Evolutionary conservation across 805 yeast species (phyloP).

Genomic region (Saturnispora galanensis): DNA sequence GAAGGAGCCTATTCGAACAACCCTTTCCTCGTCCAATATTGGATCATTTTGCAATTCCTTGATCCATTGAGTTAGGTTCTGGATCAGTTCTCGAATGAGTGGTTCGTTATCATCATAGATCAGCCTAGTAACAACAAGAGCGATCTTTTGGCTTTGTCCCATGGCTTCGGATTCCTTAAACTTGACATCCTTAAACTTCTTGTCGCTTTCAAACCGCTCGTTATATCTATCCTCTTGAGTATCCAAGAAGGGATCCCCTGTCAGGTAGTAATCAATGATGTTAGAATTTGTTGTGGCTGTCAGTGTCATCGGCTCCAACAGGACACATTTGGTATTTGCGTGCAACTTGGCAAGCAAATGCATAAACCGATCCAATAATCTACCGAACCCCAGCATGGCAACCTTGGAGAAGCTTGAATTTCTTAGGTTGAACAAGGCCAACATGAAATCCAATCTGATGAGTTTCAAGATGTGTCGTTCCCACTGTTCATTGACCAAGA

Average conservation of each 20-base stretch:
- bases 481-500: slow-evolving; percentile 42
- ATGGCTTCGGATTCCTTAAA: slow-evolving; percentile 13
- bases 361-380: slow-evolving; percentile 58
- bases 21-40: not conserved
- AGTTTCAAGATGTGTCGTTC: slow-evolving; percentile 45
- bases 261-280: slow-evolving; percentile 42
- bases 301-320: slow-evolving; percentile 52
- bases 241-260: slow-evolving; percentile 42
- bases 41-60: slow-evolving; percentile 6
- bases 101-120: slow-evolving; percentile 36
- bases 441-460: slow-evolving; percentile 67
- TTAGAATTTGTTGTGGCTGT: slow-evolving; percentile 40
- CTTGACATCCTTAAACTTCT: slow-evolving; percentile 12
- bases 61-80: slow-evolving; percentile 13
- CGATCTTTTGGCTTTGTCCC: slow-evolving; percentile 14
- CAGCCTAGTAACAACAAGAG: slow-evolving; percentile 18
- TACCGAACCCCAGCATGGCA: slow-evolving; percentile 50
- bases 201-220: slow-evolving; percentile 11
- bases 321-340: slow-evolving; percentile 43
- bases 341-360: slow-evolving; percentile 41
- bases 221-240: slow-evolving; percentile 27
- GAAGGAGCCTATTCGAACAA: slow-evolving; percentile 3
- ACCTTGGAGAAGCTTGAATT: slow-evolving; percentile 39
- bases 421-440: slow-evolving; percentile 40
- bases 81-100: slow-evolving; percentile 35